Conservation (phyloP, 2,329 filamentous ascomycete genomes). For the Talaromyces sp. region DNA sequence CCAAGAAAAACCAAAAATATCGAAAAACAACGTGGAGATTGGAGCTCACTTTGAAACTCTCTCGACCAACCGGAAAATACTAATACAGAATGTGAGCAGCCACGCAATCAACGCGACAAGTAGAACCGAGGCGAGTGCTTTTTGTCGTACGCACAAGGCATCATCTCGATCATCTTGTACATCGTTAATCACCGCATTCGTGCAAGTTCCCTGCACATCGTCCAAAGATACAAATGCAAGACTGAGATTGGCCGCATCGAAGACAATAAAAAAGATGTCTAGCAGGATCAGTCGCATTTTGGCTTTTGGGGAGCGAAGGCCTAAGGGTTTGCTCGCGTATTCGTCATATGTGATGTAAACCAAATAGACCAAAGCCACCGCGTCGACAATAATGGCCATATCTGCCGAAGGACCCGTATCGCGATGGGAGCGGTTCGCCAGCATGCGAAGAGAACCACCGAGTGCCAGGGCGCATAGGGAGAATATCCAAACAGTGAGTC, state of each 20-base stretch:
- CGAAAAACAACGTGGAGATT: not conserved
- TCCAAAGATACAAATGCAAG: conserved; percentile 81
- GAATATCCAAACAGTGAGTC: conserved; percentile 76
- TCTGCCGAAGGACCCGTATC: conserved; percentile 71
- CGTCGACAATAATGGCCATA: conserved; percentile 86
- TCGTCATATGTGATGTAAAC: conserved; percentile 95
- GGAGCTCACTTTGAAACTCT: conserved; percentile 18
- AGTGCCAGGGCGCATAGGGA: conserved; percentile 78
- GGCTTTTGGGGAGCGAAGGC: conserved; percentile 74
- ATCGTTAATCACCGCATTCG: conserved; percentile 41
- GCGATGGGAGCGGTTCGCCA: conserved; percentile 48
- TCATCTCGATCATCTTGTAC: conserved; percentile 32
- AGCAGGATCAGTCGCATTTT: conserved; percentile 88
- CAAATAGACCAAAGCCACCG: conserved; percentile 83
- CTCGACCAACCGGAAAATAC: conserved; percentile 62
- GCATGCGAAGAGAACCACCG: conserved; percentile 68
- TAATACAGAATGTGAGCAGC: conserved; percentile 85
- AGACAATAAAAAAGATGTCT: conserved; percentile 94
- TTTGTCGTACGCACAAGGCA: conserved; percentile 60
- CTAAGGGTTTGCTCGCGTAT: conserved; percentile 89
- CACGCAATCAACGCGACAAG: conserved; percentile 82
- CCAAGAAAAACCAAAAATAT: conserved; percentile 5
- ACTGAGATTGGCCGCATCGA: conserved; percentile 88
- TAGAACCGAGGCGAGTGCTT: conserved; percentile 72
- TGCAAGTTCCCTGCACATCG: conserved; percentile 59